phyloP scores from a whole-genome alignment of 495 filamentous ascomycete species.

The Penicillium argentinense region DNA sequence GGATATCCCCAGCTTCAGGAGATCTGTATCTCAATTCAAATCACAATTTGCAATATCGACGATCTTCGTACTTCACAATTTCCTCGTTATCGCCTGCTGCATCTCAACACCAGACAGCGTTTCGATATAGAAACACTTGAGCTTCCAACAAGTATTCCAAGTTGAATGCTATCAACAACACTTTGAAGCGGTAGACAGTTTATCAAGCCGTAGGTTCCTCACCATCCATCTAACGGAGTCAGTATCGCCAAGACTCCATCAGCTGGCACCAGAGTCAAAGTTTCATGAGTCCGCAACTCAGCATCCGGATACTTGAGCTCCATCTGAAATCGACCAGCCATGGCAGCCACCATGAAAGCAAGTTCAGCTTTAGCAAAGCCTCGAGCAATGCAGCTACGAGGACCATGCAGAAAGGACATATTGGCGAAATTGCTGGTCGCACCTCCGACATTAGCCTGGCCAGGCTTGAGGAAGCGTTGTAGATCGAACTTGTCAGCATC shows the following conservation, averaged over 20 bases:
- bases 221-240: conserved; percentile 68
- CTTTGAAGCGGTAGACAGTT: too few relatives aligned
- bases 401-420: conserved; percentile 82
- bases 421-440: conserved; percentile 69
- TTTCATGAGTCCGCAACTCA: conserved; percentile 57
- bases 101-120: too few relatives aligned
- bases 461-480: conserved; percentile 69
- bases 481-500: conserved; percentile 81
- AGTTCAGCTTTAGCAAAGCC: conserved; percentile 84
- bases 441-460: conserved; percentile 49
- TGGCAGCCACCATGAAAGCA: conserved; percentile 72
- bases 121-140: too few relatives aligned
- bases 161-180: too few relatives aligned
- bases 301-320: conserved; percentile 58
- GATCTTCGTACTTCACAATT: too few relatives aligned
- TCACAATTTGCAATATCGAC: too few relatives aligned
- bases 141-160: too few relatives aligned
- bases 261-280: conserved; percentile 60
- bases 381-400: conserved; percentile 79
- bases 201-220: too few relatives aligned
- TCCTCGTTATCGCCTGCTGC: too few relatives aligned
- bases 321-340: conserved; percentile 70
- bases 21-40: too few relatives aligned
- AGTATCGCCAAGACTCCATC: conserved; percentile 63
- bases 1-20: too few relatives aligned